Conservation (phyloP, 75 land plant species). For the Cunninghamia lanceolata region DNA sequence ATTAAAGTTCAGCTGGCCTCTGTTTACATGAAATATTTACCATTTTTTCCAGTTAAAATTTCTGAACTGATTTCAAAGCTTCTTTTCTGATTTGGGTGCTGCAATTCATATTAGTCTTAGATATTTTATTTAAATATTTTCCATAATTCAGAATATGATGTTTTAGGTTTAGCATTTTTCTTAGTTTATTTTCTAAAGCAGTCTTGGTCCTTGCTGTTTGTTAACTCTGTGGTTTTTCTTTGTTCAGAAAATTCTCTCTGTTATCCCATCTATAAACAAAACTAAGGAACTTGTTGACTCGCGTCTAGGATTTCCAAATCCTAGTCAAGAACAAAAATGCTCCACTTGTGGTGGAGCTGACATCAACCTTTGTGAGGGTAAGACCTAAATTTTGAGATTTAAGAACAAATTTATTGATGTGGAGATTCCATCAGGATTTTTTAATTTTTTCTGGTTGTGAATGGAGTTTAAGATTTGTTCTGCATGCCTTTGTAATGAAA, state of each 20-base stretch:
- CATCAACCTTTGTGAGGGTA: conserved; percentile 19
- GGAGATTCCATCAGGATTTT: neutral
- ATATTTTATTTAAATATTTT: neutral
- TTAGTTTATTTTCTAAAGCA: neutral
- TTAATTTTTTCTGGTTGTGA: neutral
- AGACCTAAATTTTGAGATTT: neutral
- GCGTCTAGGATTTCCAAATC: conserved; percentile 17
- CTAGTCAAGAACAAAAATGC: conserved; percentile 15
- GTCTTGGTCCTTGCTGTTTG: neutral
- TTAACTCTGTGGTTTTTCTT: neutral
- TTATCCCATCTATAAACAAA: conserved; percentile 8
- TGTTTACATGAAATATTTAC: neutral
- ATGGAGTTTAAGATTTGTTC: neutral
- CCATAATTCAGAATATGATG: neutral
- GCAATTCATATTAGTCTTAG: neutral
- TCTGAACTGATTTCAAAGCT: neutral
- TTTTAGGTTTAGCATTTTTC: neutral
- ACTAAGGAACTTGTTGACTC: conserved; percentile 16
- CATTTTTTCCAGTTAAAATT: neutral
- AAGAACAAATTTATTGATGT: neutral
- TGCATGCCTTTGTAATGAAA: neutral
- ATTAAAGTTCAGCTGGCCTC: neutral
- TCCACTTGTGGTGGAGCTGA: conserved; percentile 19
- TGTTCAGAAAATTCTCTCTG: conserved; percentile 20
- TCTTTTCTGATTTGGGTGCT: neutral